These are phyloP conservation scores for Nicotiana undulata DNA, from an alignment of 257 asterid genomes.

Conservation along the genomic window DNA sequence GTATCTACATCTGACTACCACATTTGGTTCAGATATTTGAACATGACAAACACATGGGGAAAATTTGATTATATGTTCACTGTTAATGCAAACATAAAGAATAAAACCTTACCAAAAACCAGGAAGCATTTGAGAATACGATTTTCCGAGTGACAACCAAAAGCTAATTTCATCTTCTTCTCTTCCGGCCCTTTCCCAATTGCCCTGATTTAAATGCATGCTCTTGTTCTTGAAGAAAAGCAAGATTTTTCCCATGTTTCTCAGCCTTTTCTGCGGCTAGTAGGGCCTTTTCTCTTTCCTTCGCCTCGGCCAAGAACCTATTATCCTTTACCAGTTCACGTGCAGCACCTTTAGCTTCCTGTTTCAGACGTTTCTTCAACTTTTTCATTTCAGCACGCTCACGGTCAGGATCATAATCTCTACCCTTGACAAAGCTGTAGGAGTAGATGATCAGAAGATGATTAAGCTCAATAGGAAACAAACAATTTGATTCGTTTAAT, in stretches of 20 bases:
- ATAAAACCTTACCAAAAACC: neutral
- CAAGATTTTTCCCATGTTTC: slow-evolving; percentile 51
- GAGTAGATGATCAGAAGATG: slow-evolving; percentile 1
- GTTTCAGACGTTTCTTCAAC: slow-evolving; percentile 46
- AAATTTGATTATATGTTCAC: neutral
- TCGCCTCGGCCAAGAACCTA: slow-evolving; percentile 58
- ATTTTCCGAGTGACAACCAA: neutral
- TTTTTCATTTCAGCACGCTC: slow-evolving; percentile 73
- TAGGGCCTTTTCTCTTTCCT: slow-evolving; percentile 47
- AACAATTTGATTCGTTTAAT: neutral
- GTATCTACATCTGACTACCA: neutral
- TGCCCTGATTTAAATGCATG: slow-evolving; percentile 92
- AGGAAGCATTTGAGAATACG: neutral
- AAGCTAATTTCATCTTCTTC: slow-evolving; percentile 46
- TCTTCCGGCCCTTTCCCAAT: slow-evolving; percentile 67
- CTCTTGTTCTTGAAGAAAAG: slow-evolving; percentile 97
- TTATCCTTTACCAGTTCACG: slow-evolving; percentile 88
- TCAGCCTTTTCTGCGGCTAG: slow-evolving; percentile 61
- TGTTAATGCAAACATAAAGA: neutral
- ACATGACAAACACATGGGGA: neutral
- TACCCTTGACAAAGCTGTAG: slow-evolving; percentile 85
- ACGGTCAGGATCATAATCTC: slow-evolving; percentile 97
- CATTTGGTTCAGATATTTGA: neutral
- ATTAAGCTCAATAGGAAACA: neutral
- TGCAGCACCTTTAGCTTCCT: slow-evolving; percentile 66